Evolutionary conservation across 2,329 filamentous ascomycete species (phyloP).

Genomic region (Pyrenochaeta sp.): DNA sequence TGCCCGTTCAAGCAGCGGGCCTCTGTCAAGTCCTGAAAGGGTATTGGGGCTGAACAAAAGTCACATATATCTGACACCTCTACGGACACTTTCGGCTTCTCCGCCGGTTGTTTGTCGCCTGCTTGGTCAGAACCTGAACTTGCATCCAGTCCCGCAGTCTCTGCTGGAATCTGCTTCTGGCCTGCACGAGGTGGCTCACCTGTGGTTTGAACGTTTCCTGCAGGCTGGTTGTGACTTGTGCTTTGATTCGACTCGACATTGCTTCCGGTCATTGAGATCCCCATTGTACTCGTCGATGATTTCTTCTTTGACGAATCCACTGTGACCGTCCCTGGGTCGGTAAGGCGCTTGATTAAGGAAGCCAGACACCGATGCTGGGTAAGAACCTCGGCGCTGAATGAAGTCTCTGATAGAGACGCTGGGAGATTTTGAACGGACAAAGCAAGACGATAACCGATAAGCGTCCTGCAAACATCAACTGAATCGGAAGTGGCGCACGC

Average conservation of each 20-base stretch:
- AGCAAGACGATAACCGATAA: conserved; percentile 44
- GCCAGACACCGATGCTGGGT: conserved; percentile 28
- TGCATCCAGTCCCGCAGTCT: no score
- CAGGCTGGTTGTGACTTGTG: neutral
- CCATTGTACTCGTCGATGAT: neutral
- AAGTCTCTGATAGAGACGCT: conserved; percentile 14
- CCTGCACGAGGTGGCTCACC: no score
- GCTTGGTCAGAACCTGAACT: no score
- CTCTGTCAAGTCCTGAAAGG: conserved; percentile 56
- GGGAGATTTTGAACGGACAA: conserved; percentile 26
- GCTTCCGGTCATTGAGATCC: no score
- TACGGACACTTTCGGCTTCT: no score
- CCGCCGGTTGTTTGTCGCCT: no score
- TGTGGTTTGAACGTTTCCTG: neutral
- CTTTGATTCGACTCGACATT: no score
- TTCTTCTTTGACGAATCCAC: neutral
- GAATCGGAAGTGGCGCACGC: conserved; percentile 29
- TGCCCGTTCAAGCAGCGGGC: conserved; percentile 61
- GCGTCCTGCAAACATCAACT: conserved; percentile 26
- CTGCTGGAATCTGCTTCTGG: no score
- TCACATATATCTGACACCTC: conserved; percentile 63
- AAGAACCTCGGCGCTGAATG: conserved; percentile 32
- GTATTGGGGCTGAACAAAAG: conserved; percentile 58
- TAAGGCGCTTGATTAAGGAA: conserved; percentile 25
- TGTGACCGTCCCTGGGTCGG: conserved; percentile 1